Base-by-base conservation (phyloP, 139 green algal genomes). In the Mychonastes homosphaera region DNA sequence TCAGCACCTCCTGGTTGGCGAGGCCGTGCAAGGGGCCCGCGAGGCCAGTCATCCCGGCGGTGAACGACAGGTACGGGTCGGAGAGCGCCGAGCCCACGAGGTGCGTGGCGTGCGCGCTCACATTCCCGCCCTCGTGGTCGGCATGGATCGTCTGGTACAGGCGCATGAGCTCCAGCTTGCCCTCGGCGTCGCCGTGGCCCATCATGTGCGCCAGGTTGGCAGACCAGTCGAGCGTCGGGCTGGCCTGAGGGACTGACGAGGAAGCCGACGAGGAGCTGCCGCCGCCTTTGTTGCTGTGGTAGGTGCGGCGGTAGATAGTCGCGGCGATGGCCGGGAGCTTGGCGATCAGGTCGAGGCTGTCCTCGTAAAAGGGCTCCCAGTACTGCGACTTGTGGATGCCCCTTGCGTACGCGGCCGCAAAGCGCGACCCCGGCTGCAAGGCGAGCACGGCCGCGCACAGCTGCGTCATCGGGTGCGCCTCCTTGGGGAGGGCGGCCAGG, bases 101-200 rank as follows among this genome's bases (percentile, higher is more conserved):
- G 74, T 97, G 91, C 4, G 81, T 85, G 27, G 91, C 76, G 70
- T 98, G 91, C 0, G 91, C 91, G 38, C 77, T 91, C 52, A 98
- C 91, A 67, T 97, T 97, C 63, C 91, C 91, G 28, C 91, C 91
- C 79, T 95, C 84, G 56, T 90, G 84, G 64, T 90, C 61, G 1
- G 32, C 76, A 74, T 98, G 91, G 70, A 98, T 98, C 57, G 91
- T 96, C 74, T 96, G 86, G 72, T 96, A 98, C 51, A 98, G 74
- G 16, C 92, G 83, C 79, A 95, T 95, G 67, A 98, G 78, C 81
- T 98, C 92, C 26, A 76, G 74, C 26, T 69, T 75, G 28, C 73
- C 80, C 13, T 80, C 36, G 52, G 83, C 73, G 24, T 79, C 58
- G 59, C 81, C 90, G 23, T 8, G 10, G 7, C 90, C 92, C 87